These are phyloP conservation scores for Tolypocladium nubicola DNA, from an alignment of 2,329 filamentous ascomycete genomes.

Conservation along the genomic window DNA sequence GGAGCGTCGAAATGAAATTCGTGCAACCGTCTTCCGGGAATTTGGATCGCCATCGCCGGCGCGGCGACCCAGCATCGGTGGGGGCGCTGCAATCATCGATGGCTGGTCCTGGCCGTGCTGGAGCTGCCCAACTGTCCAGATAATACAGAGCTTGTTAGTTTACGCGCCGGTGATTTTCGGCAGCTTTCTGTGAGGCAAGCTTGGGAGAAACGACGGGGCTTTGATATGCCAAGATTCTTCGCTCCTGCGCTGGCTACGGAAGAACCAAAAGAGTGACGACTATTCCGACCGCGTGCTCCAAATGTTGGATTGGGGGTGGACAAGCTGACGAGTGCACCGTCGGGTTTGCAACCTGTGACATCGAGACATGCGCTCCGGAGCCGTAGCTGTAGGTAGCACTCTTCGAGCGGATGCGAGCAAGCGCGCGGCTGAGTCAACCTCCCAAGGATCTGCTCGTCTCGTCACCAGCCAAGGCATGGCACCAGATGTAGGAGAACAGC, in stretches of 20 bases:
- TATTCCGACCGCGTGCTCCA: background rate
- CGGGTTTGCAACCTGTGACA: too few species aligned
- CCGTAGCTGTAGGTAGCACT: too few species aligned
- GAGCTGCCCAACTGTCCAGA: background rate
- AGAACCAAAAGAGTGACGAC: background rate
- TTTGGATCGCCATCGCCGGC: background rate
- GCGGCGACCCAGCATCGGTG: background rate
- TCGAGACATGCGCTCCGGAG: too few species aligned
- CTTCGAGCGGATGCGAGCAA: too few species aligned
- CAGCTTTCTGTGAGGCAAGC: too few species aligned
- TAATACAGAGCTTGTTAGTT: background rate
- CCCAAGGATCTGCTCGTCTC: background rate
- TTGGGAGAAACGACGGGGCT: too few species aligned
- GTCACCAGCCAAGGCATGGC: background rate
- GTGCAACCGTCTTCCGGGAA: background rate
- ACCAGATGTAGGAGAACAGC: background rate
- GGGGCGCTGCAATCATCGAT: too few species aligned
- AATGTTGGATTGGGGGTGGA: too few species aligned
- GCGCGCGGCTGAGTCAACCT: background rate
- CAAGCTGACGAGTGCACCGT: too few species aligned
- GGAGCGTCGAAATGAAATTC: background rate
- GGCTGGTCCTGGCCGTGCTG: background rate
- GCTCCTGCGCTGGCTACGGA: too few species aligned
- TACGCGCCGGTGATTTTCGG: background rate
- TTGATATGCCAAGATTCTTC: background rate